Conservation (phyloP, 176 grass and related monocot species). For the Triticum monococcum region DNA sequence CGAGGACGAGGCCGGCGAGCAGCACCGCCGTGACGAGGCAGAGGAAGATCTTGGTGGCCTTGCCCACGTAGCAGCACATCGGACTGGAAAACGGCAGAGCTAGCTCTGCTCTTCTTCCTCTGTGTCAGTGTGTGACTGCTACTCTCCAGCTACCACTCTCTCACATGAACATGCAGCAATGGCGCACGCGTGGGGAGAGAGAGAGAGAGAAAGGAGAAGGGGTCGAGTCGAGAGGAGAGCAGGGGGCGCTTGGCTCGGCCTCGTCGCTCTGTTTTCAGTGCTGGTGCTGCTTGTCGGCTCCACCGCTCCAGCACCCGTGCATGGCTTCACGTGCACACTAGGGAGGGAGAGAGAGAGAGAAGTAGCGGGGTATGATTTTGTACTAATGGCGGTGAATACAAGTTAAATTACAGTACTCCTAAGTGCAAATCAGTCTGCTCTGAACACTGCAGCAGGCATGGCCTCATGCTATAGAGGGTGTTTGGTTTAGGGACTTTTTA, state of each 20-base stretch:
- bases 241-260: constrained; percentile 19
- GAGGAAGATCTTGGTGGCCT: constrained; percentile 96
- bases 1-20: constrained; percentile 58
- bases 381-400: no score
- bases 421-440: no score
- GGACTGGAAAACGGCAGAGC: background rate
- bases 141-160: background rate
- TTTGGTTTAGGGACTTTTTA: no score
- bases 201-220: background rate
- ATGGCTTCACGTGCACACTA: constrained; percentile 59
- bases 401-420: no score
- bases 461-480: no score
- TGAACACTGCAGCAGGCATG: no score
- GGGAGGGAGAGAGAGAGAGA: no score
- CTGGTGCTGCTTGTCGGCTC: constrained; percentile 43
- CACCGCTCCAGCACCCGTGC: constrained; percentile 46
- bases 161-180: background rate
- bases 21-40: constrained; percentile 45
- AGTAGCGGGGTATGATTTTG: no score
- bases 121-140: background rate
- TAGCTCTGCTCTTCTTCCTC: background rate
- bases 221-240: background rate
- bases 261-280: constrained; percentile 45
- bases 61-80: constrained; percentile 85
- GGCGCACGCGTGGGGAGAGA: background rate